A percentile compares a stretch with the other conserved stretches of the same genome.
phyloP scores from a whole-genome alignment of 2,329 filamentous ascomycete genomes.

The Talaromyces piceae region DNA sequence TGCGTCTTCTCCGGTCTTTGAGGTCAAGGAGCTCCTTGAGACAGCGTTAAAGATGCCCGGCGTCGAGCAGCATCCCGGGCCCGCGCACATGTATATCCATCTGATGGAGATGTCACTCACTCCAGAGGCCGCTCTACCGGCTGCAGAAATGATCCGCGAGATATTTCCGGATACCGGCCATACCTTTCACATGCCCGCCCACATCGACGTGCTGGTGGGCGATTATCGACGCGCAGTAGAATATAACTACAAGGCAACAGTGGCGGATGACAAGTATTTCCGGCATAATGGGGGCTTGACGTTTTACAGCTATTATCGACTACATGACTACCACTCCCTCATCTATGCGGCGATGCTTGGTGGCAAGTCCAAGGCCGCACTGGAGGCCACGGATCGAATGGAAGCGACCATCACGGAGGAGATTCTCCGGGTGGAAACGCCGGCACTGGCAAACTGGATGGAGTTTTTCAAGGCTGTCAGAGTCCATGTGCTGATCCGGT shows the following conservation, averaged over 20 bases:
- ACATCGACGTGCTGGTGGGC: constrained; percentile 63
- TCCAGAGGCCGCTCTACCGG: constrained; percentile 54
- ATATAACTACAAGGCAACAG: constrained; percentile 57
- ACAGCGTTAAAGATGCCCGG: constrained; percentile 45
- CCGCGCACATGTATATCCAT: constrained; percentile 70
- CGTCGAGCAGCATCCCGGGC: constrained; percentile 55
- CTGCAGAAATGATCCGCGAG: constrained; percentile 54
- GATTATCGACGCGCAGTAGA: constrained; percentile 59
- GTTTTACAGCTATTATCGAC: constrained; percentile 67
- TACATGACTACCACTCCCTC: constrained; percentile 64
- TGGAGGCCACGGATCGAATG: constrained; percentile 51
- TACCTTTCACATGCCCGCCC: constrained; percentile 65
- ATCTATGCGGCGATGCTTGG: constrained; percentile 69
- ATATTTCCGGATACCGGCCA: constrained; percentile 62
- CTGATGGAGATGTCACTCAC: constrained; percentile 66
- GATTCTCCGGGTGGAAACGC: constrained; percentile 37
- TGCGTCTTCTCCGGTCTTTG: constrained; percentile 48
- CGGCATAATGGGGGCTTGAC: constrained; percentile 50
- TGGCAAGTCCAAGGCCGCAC: constrained; percentile 52
- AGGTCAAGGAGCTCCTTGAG: constrained; percentile 54
- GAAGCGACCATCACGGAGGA: constrained; percentile 55
- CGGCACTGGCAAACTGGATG: constrained; percentile 12
- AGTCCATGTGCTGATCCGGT: constrained; percentile 12
- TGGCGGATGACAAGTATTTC: constrained; percentile 60
- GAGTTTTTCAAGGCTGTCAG: constrained; percentile 11